A percentile compares a stretch with the other conserved stretches of the same genome.
Evolutionary conservation across 179 eudicot species (phyloP).

Genomic region (Spinacia oleracea): DNA sequence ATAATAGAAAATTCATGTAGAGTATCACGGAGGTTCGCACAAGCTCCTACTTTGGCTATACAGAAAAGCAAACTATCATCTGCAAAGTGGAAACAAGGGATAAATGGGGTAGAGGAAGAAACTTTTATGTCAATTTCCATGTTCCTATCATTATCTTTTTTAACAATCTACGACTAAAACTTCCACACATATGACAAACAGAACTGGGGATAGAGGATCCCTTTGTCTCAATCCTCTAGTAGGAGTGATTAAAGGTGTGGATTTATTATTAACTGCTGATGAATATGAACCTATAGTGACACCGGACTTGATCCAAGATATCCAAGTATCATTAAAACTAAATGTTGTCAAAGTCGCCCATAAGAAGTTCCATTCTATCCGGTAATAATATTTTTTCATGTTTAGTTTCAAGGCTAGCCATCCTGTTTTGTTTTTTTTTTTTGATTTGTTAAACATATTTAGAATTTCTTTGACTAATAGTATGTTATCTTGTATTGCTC

Average conservation of each 20-base stretch:
- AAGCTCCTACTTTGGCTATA: neutral
- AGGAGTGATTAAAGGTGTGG: neutral
- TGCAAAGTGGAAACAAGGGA: neutral
- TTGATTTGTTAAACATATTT: too few relatives aligned
- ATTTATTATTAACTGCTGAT: neutral
- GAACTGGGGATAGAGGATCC: neutral
- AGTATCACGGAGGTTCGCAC: neutral
- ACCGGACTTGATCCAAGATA: neutral
- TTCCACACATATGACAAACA: neutral
- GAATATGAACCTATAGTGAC: neutral
- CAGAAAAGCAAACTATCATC: slow-evolving; percentile 8
- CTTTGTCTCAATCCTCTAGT: neutral
- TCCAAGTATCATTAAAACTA: neutral
- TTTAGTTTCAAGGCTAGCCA: neutral
- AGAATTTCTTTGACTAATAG: neutral
- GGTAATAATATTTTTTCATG: neutral
- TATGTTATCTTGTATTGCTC: neutral
- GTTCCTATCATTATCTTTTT: neutral
- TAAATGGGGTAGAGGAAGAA: too few relatives aligned
- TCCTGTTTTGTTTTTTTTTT: neutral
- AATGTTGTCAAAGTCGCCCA: neutral
- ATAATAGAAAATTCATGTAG: neutral
- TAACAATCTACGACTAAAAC: neutral
- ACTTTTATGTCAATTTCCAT: neutral
- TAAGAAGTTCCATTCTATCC: neutral